Base-by-base conservation (phyloP, 1,139 yeast species). In the Suhomyces wounanorum region DNA sequence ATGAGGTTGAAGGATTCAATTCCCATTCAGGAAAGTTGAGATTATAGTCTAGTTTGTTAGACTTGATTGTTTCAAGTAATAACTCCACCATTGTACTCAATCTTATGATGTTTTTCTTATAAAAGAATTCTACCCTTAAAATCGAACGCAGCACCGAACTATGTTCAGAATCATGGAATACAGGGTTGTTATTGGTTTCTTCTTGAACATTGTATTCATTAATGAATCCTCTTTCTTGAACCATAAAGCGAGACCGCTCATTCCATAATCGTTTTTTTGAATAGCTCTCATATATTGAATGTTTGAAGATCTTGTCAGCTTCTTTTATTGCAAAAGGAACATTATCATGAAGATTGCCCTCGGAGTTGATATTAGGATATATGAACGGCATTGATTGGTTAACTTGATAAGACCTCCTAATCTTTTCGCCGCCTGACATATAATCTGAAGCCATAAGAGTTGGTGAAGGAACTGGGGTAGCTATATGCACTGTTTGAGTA, bases 401-500 rank as follows among this genome's bases (percentile, higher is more conserved):
- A 0, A 94, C 82, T 67, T 89, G 92, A 59, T 85, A 89, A 50
- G 89, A 82, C 58, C 86, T 84, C 56, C 90, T 79, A 31, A 79
- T 77, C 59, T 85, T 88, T 51, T 82, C 87, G 11, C 88, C 88
- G 1, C 83, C 83, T 3, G 80, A 66, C 71, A 78, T 72, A 50
- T 69, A 77, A 43, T 77, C 81, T 4, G 79, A 73, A 25, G 96
- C 91, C 1, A 87, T 80, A 9, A 82, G 67, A 0, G 89, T 86
- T 0, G 96, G 96, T 0, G 96, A 87, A 1, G 96, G 95, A 0
- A 87, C 89, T 0, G 96, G 97, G 0, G 97, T 90, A 0, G 96
- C 92, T 16, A 91, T 78, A 65, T 91, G 96, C 3, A 87, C 71
- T 1, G 81, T 77, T 36, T 88, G 90, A 0, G 82, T 75, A 0